A percentile compares a stretch with the other conserved stretches of the same genome.
phyloP scores from a whole-genome alignment of 345 rosid species.

The Schrenkiella parvula region DNA sequence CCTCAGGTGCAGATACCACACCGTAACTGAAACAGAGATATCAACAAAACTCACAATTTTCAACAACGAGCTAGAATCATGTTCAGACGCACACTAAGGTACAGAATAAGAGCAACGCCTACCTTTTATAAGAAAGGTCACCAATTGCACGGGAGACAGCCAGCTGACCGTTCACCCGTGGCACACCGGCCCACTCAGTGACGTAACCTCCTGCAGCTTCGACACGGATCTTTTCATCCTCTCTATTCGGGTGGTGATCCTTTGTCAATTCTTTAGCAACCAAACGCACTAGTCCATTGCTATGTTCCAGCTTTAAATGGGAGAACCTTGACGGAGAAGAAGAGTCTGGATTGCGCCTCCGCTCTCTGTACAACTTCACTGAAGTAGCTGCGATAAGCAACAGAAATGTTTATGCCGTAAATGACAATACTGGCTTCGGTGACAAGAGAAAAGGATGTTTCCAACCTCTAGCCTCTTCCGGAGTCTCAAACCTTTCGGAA shows the following conservation, averaged over 20 bases:
- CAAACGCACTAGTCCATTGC: conserved; percentile 51
- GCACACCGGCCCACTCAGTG: conserved; percentile 64
- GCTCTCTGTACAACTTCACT: conserved; percentile 62
- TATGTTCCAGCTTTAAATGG: conserved; percentile 36
- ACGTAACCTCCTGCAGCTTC: conserved; percentile 92
- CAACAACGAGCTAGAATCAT: not conserved
- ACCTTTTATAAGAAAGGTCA: conserved; percentile 41
- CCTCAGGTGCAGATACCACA: conserved; percentile 82
- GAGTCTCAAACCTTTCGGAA: conserved; percentile 42
- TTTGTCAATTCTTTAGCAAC: conserved; percentile 64
- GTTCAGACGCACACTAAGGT: not conserved
- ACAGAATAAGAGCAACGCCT: not conserved
- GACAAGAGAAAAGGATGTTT: not conserved
- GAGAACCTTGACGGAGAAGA: conserved; percentile 43
- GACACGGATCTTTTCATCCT: conserved; percentile 79
- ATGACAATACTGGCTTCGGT: not conserved
- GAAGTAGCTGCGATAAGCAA: conserved; percentile 57
- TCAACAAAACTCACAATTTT: not conserved
- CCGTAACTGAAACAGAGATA: conserved; percentile 49
- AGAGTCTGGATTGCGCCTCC: conserved; percentile 47
- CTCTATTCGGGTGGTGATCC: conserved; percentile 87
- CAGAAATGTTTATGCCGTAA: not conserved
- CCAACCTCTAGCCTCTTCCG: conserved; percentile 78
- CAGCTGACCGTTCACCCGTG: conserved; percentile 82
- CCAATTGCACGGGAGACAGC: conserved; percentile 92